These are phyloP conservation scores for Halenospora varia DNA, from an alignment of 495 filamentous ascomycete genomes.

Conservation along the genomic window DNA sequence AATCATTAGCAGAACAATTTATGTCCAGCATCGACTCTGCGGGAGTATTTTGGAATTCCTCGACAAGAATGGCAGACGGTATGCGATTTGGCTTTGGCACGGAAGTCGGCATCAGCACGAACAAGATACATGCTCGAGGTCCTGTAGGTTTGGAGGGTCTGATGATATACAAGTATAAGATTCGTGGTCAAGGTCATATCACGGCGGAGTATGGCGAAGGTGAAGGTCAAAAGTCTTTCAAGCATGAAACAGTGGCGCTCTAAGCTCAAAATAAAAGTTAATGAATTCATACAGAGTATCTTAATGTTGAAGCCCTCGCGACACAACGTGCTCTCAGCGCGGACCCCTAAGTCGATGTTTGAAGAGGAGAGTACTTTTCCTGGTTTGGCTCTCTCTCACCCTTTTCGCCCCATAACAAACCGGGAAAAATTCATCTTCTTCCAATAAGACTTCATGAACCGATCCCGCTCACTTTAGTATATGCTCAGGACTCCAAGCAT, in stretches of 20 bases:
- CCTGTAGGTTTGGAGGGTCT: conserved; percentile 92
- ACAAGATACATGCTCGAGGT: conserved; percentile 93
- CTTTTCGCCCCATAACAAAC: no score
- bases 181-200: conserved; percentile 75
- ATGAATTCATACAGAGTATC: no score
- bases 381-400: no score
- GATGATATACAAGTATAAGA: conserved; percentile 94
- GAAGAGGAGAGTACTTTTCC: no score
- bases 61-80: conserved; percentile 89
- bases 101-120: conserved; percentile 96
- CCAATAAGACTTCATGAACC: no score
- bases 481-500: no score
- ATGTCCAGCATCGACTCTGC: conserved; percentile 82
- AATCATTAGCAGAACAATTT: conserved; percentile 66
- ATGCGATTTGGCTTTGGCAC: conserved; percentile 98
- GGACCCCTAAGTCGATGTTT: no score
- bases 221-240: conserved; percentile 61
- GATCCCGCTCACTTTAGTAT: no score
- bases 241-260: conserved; percentile 48
- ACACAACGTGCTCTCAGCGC: no score
- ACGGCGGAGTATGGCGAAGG: conserved; percentile 70
- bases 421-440: no score
- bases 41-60: conserved; percentile 96
- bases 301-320: no score
- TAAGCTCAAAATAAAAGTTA: no score